phyloP scores from a whole-genome alignment of 2,329 filamentous ascomycete species.

The Chaetomiaceae sp. region DNA sequence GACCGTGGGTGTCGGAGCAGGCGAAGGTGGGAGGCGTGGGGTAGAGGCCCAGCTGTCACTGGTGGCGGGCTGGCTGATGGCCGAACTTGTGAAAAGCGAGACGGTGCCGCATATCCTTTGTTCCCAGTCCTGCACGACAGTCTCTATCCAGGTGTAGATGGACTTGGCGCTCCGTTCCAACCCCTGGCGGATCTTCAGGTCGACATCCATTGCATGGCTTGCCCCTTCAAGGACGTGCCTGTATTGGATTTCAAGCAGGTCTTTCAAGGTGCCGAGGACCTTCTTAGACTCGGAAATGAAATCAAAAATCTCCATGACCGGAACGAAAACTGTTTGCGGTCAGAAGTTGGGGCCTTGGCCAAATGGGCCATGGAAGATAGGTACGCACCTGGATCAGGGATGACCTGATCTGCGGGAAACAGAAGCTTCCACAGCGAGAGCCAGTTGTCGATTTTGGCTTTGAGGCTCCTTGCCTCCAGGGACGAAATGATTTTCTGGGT shows the following conservation, averaged over 20 bases:
- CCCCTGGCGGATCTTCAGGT: slow-evolving; percentile 22
- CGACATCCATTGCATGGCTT: slow-evolving; percentile 11
- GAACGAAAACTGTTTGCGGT: slow-evolving; percentile 19
- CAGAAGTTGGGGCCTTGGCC: not conserved
- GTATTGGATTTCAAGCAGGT: slow-evolving; percentile 23
- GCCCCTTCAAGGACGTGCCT: slow-evolving; percentile 20
- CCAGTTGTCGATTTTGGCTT: slow-evolving; percentile 25
- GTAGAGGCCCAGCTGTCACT: slow-evolving; percentile 19
- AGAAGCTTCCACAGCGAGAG: slow-evolving; percentile 23
- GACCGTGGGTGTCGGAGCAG: slow-evolving; percentile 21
- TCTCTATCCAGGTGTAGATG: slow-evolving; percentile 25
- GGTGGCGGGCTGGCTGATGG: slow-evolving; percentile 6
- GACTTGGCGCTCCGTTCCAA: slow-evolving; percentile 20
- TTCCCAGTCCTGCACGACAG: slow-evolving; percentile 23
- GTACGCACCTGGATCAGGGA: slow-evolving; percentile 21
- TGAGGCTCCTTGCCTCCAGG: slow-evolving; percentile 21
- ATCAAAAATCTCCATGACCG: slow-evolving; percentile 24
- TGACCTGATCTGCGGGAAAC: slow-evolving; percentile 18
- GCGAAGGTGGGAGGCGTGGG: slow-evolving; percentile 20
- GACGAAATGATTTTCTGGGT: slow-evolving; percentile 25
- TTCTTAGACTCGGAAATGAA: slow-evolving; percentile 23
- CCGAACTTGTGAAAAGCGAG: slow-evolving; percentile 14
- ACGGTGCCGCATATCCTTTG: slow-evolving; percentile 16
- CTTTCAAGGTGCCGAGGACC: slow-evolving; percentile 16
- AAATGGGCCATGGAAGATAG: not conserved